phyloP scores from a whole-genome alignment of 2,329 filamentous ascomycete species.

The Arachnomyces sp. region DNA sequence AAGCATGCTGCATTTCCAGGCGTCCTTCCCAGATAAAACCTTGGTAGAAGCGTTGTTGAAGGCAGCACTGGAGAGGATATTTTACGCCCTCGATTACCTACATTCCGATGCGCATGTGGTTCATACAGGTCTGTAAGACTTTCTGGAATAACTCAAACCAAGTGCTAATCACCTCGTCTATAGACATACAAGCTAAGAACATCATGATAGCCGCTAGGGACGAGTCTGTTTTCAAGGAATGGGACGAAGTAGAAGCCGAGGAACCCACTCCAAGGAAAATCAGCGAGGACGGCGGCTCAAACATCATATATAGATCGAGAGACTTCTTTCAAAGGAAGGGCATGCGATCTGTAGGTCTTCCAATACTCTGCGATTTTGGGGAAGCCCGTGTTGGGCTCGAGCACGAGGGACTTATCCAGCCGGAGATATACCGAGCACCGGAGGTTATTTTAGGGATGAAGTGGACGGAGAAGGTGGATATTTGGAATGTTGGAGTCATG shows the following conservation, averaged over 20 bases:
- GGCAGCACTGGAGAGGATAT: conserved; percentile 21
- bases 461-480: conserved; percentile 21
- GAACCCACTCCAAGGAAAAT: conserved; percentile 23
- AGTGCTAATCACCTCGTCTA: no score
- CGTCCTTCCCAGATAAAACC: no score
- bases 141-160: conserved; percentile 4
- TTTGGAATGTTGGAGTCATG: conserved; percentile 25
- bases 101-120: conserved; percentile 24
- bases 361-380: conserved; percentile 29
- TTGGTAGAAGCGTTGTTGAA: no score
- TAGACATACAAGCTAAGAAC: conserved; percentile 33
- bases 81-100: conserved; percentile 29
- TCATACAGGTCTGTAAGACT: conserved; percentile 20
- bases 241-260: conserved; percentile 20
- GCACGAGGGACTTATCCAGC: conserved; percentile 34
- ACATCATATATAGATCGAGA: conserved; percentile 23
- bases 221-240: no score
- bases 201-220: conserved; percentile 20
- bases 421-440: conserved; percentile 21
- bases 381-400: conserved; percentile 25
- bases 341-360: conserved; percentile 17
- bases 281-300: conserved; percentile 18
- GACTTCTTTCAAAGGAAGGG: conserved; percentile 15
- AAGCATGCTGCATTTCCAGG: conserved; percentile 5
- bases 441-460: conserved; percentile 21